Evolutionary conservation across 768 basidiomycete species (phyloP), one percentile per base, ranked within the genome.

Genomic region (Phlebiopsis flavidoalba): DNA sequence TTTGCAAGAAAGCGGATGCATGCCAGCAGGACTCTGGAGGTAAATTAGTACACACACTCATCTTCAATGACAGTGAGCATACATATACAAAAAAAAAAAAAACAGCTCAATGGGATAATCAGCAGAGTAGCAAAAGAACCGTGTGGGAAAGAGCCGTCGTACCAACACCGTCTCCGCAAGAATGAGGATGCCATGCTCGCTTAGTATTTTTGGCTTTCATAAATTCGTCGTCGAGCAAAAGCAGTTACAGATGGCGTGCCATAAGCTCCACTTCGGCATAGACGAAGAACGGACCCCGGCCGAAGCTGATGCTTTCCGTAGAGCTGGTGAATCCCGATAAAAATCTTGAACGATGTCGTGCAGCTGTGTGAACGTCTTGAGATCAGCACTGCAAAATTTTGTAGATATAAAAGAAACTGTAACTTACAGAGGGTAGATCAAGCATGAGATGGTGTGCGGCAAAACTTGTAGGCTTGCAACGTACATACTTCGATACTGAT

Each of bases 21-120:
- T 0, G 77, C 71, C 0, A 79, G 51, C 0, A 79, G 67, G 8
- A 77, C 63, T 61, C 76, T 77, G 51, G n/a, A n/a, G n/a, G n/a
- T n/a, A n/a, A n/a, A n/a, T n/a, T n/a, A n/a, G n/a, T n/a, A n/a
- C n/a, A n/a, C n/a, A n/a, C n/a, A n/a, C n/a, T n/a, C 40, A 31
- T 31, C 26, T 2, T 31, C 14, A 17, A n/a, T 8, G 22, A n/a
- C 12, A 45, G 50, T 22, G 2, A n/a, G 51, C 35, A 26, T 49
- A 43, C 8, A 15, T n/a, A 22, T 37, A 60, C 46, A 19, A 22
- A 26, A 46, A 14, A 2, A 0, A 36, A 24, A 26, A 2, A 53
- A 60, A 74, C 75, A 72, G 73, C 48, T 75, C 71, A 0, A n/a
- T n/a, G n/a, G 73, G 71, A 60, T 74, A 74, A 50, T 74, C 69